A percentile compares a stretch with the other conserved stretches of the same genome.
Evolutionary conservation across 352 stramenopile species (phyloP).

Genomic region (Elongisporangium prolatum): DNA sequence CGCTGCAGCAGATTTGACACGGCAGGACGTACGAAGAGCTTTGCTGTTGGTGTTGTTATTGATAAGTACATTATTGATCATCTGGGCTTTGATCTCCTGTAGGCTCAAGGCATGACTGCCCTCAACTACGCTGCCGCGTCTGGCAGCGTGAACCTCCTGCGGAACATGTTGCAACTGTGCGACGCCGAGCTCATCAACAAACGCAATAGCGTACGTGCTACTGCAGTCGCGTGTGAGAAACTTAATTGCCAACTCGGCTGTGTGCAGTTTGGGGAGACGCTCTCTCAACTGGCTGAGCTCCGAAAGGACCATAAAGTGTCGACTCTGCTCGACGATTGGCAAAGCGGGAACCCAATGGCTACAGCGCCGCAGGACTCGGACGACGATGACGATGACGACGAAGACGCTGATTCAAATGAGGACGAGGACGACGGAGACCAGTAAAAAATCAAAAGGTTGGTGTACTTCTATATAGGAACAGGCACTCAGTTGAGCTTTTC

Average conservation of each 20-base stretch:
- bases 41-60: no score
- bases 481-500: slow-evolving; percentile 69
- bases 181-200: slow-evolving; percentile 51
- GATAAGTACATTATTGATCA: no score
- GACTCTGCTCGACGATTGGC: slow-evolving; percentile 39
- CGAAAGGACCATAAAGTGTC: slow-evolving; percentile 25
- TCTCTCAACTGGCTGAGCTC: slow-evolving; percentile 42
- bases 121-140: slow-evolving; percentile 60
- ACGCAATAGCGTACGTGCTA: slow-evolving; percentile 36
- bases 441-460: slow-evolving; percentile 5
- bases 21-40: slow-evolving; percentile 67
- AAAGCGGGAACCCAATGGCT: slow-evolving; percentile 28
- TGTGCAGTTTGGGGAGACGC: slow-evolving; percentile 49
- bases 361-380: slow-evolving; percentile 11
- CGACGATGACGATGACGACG: slow-evolving; percentile 11
- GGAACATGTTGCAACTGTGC: slow-evolving; percentile 61
- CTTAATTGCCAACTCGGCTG: not conserved
- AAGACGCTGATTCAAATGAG: slow-evolving; percentile 14
- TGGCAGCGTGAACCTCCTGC: slow-evolving; percentile 54
- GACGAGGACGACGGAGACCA: slow-evolving; percentile 10
- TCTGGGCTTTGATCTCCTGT: not conserved
- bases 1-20: slow-evolving; percentile 42
- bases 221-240: not conserved
- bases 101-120: slow-evolving; percentile 69
- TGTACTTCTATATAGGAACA: slow-evolving; percentile 4